These are phyloP conservation scores for Venturiaceae sp. DNA, from an alignment of 2,329 filamentous ascomycete genomes.

Conservation along the genomic window DNA sequence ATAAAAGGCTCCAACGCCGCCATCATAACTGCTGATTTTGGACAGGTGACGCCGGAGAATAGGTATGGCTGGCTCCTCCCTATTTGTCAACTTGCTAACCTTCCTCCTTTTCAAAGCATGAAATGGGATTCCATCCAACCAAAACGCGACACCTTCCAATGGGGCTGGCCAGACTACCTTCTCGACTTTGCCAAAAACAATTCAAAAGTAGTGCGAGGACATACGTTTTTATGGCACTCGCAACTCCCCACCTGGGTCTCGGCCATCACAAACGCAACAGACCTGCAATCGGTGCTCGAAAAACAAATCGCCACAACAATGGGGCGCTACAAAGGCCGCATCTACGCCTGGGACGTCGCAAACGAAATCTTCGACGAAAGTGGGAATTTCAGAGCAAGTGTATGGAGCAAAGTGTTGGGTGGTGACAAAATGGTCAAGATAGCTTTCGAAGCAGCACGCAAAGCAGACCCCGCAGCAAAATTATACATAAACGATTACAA, in stretches of 20 bases:
- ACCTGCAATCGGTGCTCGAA: slow-evolving; percentile 46
- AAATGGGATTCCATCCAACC: slow-evolving; percentile 48
- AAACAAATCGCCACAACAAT: slow-evolving; percentile 51
- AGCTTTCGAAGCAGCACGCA: slow-evolving; percentile 58
- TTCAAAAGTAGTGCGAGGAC: slow-evolving; percentile 51
- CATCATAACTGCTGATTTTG: slow-evolving; percentile 52
- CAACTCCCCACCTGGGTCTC: slow-evolving; percentile 46
- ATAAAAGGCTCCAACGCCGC: slow-evolving; percentile 39
- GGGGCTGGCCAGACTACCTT: slow-evolving; percentile 46
- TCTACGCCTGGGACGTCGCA: slow-evolving; percentile 53
- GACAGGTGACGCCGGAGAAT: slow-evolving; percentile 59
- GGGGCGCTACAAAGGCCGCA: slow-evolving; percentile 52
- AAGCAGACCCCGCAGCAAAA: slow-evolving; percentile 56
- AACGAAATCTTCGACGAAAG: slow-evolving; percentile 57
- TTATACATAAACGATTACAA: slow-evolving; percentile 67
- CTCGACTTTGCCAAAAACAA: slow-evolving; percentile 49
- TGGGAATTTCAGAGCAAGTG: slow-evolving; percentile 47
- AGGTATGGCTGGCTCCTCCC: slow-evolving; percentile 15
- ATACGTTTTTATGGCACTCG: slow-evolving; percentile 56
- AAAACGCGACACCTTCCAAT: slow-evolving; percentile 43
- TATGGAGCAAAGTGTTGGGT: slow-evolving; percentile 55
- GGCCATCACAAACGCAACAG: slow-evolving; percentile 40
- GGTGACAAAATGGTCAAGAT: slow-evolving; percentile 61
- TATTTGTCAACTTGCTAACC: too few relatives aligned
- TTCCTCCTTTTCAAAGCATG: neutral